Conservation (phyloP, 345 rosid species). For the Gossypium rotundifolium region DNA sequence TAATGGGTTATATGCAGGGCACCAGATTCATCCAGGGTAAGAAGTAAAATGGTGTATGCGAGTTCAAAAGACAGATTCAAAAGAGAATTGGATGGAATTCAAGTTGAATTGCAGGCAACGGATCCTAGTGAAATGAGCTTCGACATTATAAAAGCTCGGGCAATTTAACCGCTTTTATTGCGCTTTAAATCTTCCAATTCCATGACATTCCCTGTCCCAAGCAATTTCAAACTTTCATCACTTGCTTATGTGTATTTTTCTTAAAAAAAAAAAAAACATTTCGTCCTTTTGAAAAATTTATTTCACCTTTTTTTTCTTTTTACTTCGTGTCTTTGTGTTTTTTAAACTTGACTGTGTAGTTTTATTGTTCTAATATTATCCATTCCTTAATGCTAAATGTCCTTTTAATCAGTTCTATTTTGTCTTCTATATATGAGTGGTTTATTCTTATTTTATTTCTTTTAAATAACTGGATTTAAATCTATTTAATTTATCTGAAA, state of each 20-base stretch:
- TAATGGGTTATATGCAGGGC: conserved; percentile 36
- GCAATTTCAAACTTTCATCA: neutral
- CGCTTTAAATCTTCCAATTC: neutral
- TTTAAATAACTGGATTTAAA: too few relatives aligned
- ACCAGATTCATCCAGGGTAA: conserved; percentile 75
- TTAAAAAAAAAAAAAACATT: neutral
- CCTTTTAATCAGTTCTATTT: neutral
- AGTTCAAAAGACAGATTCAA: conserved; percentile 96
- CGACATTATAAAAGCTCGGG: conserved; percentile 75
- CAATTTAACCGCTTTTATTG: conserved; percentile 38
- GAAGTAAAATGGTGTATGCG: conserved; percentile 90
- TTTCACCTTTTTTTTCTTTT: neutral
- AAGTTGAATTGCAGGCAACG: conserved; percentile 91
- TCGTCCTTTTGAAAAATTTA: neutral
- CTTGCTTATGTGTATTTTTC: conserved; percentile 2
- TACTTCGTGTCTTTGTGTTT: neutral
- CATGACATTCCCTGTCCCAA: neutral
- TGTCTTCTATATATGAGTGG: neutral
- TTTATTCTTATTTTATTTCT: too few relatives aligned
- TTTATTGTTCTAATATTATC: conserved; percentile 3
- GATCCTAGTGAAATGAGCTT: conserved; percentile 98
- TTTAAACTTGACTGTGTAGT: neutral
- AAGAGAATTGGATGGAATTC: conserved; percentile 90
- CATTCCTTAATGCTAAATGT: neutral
- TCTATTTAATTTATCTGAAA: too few relatives aligned